Percentiles rank a stretch among this genome's conserved stretches.
Evolutionary conservation across 2,329 filamentous ascomycete genomes (phyloP).

Genomic region (Calcarisporium arbuscula): DNA sequence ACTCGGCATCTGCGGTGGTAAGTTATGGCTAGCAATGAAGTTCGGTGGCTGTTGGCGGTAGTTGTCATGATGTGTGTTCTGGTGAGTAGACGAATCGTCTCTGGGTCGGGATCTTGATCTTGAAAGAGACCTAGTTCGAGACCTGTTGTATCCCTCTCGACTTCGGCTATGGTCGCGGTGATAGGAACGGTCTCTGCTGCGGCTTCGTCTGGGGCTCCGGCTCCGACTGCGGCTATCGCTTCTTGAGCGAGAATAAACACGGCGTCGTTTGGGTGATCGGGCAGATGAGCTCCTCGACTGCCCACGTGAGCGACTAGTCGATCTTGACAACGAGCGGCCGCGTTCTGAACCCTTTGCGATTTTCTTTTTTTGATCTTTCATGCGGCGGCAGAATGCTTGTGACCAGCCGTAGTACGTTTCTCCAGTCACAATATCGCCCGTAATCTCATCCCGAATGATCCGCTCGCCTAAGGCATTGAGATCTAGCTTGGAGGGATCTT

Average conservation of each 20-base stretch:
- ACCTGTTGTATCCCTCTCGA: no score
- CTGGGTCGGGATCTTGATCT: no score
- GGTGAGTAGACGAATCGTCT: no score
- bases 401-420: constrained; percentile 90
- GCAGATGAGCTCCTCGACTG: constrained; percentile 25
- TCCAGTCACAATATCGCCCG: constrained; percentile 55
- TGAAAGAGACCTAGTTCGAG: no score
- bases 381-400: constrained; percentile 69
- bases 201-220: constrained; percentile 13
- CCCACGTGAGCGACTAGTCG: constrained; percentile 20
- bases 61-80: no score
- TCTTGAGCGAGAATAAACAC: constrained; percentile 17
- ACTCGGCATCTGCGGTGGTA: constrained; percentile 9
- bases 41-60: no score
- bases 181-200: constrained; percentile 3
- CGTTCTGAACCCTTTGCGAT: constrained; percentile 14
- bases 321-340: constrained; percentile 27
- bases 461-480: constrained; percentile 71
- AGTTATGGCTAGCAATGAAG: no score
- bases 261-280: constrained; percentile 23
- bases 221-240: constrained; percentile 19
- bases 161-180: constrained; percentile 21
- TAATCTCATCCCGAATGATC: constrained; percentile 58
- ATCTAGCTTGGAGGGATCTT: constrained; percentile 48
- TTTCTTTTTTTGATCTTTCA: constrained; percentile 53